Conservation (phyloP, 306 rosid species). For the Quercus berberidifolia region DNA sequence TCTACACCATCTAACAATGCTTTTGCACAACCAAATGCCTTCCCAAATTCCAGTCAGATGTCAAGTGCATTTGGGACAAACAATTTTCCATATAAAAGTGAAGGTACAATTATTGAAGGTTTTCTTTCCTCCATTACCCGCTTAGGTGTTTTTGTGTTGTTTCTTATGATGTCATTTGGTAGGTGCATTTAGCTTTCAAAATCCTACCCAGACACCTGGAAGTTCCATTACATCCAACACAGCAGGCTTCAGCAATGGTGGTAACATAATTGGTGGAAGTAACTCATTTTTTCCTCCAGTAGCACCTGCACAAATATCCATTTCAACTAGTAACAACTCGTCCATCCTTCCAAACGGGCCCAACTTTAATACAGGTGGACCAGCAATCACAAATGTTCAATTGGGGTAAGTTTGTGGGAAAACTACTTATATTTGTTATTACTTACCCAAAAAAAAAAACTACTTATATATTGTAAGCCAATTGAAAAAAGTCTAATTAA, state of each 20-base stretch:
- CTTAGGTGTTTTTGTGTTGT: background rate
- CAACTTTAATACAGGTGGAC: constrained; percentile 29
- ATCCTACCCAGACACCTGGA: constrained; percentile 29
- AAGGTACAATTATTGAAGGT: constrained; percentile 14
- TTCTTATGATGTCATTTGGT: constrained; percentile 1
- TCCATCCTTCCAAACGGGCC: constrained; percentile 16
- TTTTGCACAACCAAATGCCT: constrained; percentile 31
- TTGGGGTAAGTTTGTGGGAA: constrained; percentile 45
- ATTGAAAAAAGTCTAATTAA: background rate
- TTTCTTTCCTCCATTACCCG: background rate
- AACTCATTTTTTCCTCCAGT: constrained; percentile 28
- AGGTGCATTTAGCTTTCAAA: constrained; percentile 33
- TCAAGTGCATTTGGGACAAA: constrained; percentile 22
- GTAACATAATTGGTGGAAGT: constrained; percentile 31
- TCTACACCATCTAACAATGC: constrained; percentile 37
- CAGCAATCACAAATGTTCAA: constrained; percentile 31
- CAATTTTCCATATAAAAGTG: constrained; percentile 22
- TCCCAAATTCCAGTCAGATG: constrained; percentile 24
- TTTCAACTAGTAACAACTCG: constrained; percentile 30
- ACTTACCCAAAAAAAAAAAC: background rate
- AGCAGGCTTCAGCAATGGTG: constrained; percentile 30
- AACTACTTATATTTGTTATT: background rate
- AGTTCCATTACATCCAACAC: constrained; percentile 32
- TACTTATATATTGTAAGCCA: constrained; percentile 11
- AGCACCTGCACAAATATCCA: constrained; percentile 28